Evolutionary conservation across 805 yeast genomes (phyloP), one percentile per base, ranked within the genome.

Genomic region (Saturnispora mendoncae): DNA sequence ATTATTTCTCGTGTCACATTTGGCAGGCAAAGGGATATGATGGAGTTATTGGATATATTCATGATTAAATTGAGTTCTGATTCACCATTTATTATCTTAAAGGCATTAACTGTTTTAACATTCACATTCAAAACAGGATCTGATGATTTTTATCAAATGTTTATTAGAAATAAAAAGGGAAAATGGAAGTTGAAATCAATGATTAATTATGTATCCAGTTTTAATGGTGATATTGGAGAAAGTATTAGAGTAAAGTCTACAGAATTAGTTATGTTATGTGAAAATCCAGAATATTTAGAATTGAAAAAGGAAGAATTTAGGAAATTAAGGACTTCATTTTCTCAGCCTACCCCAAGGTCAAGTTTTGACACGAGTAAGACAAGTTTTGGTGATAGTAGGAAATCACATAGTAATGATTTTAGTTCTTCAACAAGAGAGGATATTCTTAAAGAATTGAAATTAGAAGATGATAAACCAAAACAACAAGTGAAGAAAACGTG

Each of bases 341-440:
- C 35, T 21, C 43, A 40, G 14, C 43, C 43, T 6, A 40, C 43
- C 3, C 43, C 38, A 6, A 33, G 43, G 19, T 40, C 43, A 14
- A 40, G 43, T 29, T 21, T 40, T 34, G 43, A 40, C 14, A 32
- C 20, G 8, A 14, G 14, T n/a, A 32, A 36, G 13, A 25, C 27
- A 8, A 25, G 36, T 19, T 31, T 32, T 17, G 13, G 31, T 4
- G 36, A 38, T 13, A 19, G 26, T 7, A 34, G 30, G 9, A 33
- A 25, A 24, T 34, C 39, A 3, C 43, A 29, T 7, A 40, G 43
- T 23, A 29, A 20, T 18, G 43, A 40, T 14, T 8, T 23, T 4
- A 28, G 12, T 17, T 18, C 29, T 10, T 8, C 19, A 9, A 19
- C 34, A 9, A 33, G 43, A 8, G 43, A 40, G 15, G 39, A 40